Evolutionary conservation across 1,284 basidiomycete genomes (phyloP).

Genomic region (Trametes versicolor): DNA sequence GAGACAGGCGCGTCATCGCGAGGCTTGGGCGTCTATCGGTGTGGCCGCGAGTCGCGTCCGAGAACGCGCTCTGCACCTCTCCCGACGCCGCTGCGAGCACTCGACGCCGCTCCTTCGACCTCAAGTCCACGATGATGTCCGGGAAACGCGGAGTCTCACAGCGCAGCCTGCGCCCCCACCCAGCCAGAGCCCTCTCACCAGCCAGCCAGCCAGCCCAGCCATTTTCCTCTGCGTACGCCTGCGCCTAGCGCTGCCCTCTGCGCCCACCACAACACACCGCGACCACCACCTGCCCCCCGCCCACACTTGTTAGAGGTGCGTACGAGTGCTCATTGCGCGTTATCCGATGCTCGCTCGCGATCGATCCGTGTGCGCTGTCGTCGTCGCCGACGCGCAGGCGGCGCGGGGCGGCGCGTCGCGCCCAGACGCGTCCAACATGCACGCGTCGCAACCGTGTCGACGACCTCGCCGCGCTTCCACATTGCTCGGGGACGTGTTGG

Average conservation of each 20-base stretch:
- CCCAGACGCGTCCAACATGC: constrained; percentile 40
- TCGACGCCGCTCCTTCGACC: too few species aligned
- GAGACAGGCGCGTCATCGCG: too few species aligned
- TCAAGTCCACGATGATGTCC: too few species aligned
- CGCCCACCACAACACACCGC: constrained; percentile 27
- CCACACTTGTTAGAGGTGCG: constrained; percentile 34
- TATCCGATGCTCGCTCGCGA: constrained; percentile 36
- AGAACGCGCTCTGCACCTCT: too few species aligned
- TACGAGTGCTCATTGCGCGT: constrained; percentile 23
- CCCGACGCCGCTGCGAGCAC: too few species aligned
- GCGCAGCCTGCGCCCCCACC: constrained; percentile 38
- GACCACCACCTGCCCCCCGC: constrained; percentile 26
- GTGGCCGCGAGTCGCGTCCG: too few species aligned
- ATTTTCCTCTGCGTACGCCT: constrained; percentile 40
- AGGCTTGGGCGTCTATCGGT: too few species aligned
- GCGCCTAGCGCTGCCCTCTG: constrained; percentile 40
- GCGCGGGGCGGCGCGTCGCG: constrained; percentile 37
- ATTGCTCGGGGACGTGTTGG: constrained; percentile 42
- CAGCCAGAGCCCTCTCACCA: constrained; percentile 41
- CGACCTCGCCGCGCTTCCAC: constrained; percentile 27
- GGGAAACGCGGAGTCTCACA: constrained; percentile 38
- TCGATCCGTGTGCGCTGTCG: constrained; percentile 36
- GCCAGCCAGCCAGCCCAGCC: constrained; percentile 38
- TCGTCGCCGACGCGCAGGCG: constrained; percentile 29
- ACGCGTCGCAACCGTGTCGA: constrained; percentile 37